Evolutionary conservation across 2,329 filamentous ascomycete species (phyloP), one percentile per base, ranked within the genome.

Genomic region (Scorias spongiosa): DNA sequence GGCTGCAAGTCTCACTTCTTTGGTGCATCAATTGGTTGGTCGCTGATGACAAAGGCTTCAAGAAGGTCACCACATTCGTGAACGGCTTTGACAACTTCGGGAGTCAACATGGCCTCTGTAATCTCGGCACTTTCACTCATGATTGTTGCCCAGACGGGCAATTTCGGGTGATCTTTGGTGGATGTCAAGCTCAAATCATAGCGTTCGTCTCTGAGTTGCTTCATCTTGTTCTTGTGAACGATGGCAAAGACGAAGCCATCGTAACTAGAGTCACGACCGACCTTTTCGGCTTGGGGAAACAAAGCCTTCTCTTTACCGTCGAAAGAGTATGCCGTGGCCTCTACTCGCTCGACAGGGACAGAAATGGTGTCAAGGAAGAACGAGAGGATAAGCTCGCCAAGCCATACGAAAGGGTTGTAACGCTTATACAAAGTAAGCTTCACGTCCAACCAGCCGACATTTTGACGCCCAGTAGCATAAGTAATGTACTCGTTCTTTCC

Each of bases 71-170:
- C 89, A 5, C 85, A 85, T 42, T 80, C 66, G 56, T 82, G 75
- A 51, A 93, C 71, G 12, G 84, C 87, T 57, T 82, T 76, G 63
- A 86, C 75, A 32, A 98, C 73, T 55, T 96, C 89, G n/a, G 82
- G 74, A 3, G 86, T 94, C 42, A 98, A 74, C 52, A 98, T 69
- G 6, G 78, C 71, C 39, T 95, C 84, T 10, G 88, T 95, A 55
- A 98, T 81, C 66, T 96, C 91, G 46, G 88, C 87, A 65, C 81
- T 94, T 72, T 98, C 91, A 59, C 80, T 93, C 91, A 98, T 96
- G 58, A 95, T 78, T 10, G 86, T 94, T 44, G 81, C 72, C 88
- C 88, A 98, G 50, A 74, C 66, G 29, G 91, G 89, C 29, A 98
- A 77, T 71, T 93, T 95, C 44, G 81, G 61, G 66, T 88, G 78